Percentiles rank a stretch among this genome's conserved stretches.
Conservation (phyloP, 495 filamentous ascomycete species). For the Rusavskia elegans region DNA sequence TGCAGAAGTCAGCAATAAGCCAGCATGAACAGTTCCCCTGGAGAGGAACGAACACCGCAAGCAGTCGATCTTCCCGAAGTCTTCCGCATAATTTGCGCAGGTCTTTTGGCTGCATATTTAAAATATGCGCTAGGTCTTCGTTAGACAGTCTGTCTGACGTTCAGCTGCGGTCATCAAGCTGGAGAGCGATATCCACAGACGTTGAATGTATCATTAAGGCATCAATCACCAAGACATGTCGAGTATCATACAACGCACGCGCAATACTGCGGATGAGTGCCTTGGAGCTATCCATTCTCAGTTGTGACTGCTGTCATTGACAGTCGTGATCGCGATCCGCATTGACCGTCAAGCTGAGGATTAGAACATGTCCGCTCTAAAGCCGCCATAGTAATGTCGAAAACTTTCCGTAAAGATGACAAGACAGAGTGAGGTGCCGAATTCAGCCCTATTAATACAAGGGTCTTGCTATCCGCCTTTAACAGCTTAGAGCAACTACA, state of each 20-base stretch:
- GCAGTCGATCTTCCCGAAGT: constrained; percentile 70
- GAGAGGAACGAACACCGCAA: constrained; percentile 49
- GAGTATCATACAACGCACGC: constrained; percentile 83
- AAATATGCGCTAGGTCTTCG: constrained; percentile 69
- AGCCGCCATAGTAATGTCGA: no score
- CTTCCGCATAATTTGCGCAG: constrained; percentile 73
- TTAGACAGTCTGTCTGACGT: constrained; percentile 48
- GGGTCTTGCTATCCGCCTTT: no score
- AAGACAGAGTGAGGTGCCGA: no score
- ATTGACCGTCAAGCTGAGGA: no score
- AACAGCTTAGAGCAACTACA: no score
- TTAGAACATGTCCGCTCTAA: no score
- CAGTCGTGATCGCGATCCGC: no score
- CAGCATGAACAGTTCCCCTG: background rate
- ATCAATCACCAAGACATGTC: constrained; percentile 81
- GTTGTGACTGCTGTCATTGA: no score
- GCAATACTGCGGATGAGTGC: constrained; percentile 74
- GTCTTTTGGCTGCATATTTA: constrained; percentile 77
- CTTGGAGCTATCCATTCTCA: constrained; percentile 69
- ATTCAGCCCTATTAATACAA: no score
- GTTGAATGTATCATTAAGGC: constrained; percentile 83
- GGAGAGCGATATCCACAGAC: constrained; percentile 28
- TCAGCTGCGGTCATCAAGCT: constrained; percentile 1
- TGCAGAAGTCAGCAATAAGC: background rate
- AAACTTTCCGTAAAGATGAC: no score